These are phyloP conservation scores for Phytophthora macrochlamydospora DNA, from an alignment of 352 stramenopile genomes.

Conservation along the genomic window DNA sequence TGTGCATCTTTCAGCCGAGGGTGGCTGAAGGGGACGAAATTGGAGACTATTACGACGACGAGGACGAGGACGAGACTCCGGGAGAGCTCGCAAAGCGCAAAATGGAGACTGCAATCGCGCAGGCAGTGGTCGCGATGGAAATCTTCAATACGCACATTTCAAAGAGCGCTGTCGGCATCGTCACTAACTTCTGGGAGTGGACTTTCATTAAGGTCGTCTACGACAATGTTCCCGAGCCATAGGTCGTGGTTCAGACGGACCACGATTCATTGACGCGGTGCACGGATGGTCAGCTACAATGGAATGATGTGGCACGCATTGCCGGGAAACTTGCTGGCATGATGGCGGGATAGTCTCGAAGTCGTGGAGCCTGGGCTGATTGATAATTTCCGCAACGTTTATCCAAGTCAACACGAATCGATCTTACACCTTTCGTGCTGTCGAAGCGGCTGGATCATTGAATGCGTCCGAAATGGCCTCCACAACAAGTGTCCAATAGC, in stretches of 20 bases:
- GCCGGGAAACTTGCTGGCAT: neutral
- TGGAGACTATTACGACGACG: neutral
- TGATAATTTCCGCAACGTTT: too few species aligned
- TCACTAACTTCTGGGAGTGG: neutral
- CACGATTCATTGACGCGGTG: neutral
- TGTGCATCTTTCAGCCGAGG: neutral
- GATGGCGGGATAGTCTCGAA: too few species aligned
- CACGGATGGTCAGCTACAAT: neutral
- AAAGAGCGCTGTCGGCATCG: neutral
- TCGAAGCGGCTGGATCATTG: too few species aligned
- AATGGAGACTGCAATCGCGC: neutral
- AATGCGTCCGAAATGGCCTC: too few species aligned
- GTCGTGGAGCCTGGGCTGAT: too few species aligned
- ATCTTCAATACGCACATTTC: neutral
- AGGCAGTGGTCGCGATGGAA: neutral
- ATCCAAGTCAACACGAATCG: too few species aligned
- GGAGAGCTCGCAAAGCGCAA: neutral
- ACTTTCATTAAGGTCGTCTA: neutral
- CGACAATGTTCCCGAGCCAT: neutral
- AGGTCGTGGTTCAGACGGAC: neutral
- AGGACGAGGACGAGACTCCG: neutral
- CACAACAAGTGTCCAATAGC: neutral
- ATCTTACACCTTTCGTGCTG: too few species aligned
- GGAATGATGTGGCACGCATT: neutral
- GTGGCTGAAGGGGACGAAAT: neutral